A percentile compares a stretch with the other conserved stretches of the same genome.
phyloP scores from a whole-genome alignment of 2,329 filamentous ascomycete genomes.

The Thermothelomyces thermophilus region DNA sequence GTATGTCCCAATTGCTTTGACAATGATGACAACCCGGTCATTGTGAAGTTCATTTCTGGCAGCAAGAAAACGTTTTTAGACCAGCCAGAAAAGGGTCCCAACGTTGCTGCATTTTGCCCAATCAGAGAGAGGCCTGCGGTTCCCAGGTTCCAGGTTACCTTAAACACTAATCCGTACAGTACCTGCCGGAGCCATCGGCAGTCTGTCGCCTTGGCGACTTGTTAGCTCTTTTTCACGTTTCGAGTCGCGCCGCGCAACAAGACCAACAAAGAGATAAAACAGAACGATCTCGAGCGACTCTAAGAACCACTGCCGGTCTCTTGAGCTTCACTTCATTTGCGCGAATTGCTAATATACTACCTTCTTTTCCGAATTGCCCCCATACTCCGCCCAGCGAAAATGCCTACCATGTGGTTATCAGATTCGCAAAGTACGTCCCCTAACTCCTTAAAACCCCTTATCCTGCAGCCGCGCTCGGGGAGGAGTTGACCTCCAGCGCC shows the following conservation, averaged over 20 bases:
- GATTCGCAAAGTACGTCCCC: conserved; percentile 76
- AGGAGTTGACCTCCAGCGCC: neutral
- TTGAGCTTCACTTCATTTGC: neutral
- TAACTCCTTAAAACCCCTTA: neutral
- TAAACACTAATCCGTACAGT: no score
- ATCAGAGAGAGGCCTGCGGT: neutral
- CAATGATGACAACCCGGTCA: no score
- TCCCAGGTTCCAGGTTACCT: neutral
- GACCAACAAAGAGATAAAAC: neutral
- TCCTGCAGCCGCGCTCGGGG: neutral
- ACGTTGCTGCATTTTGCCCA: neutral
- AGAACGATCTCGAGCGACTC: neutral
- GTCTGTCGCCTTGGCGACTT: conserved; percentile 3
- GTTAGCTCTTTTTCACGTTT: conserved; percentile 5
- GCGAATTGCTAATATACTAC: neutral
- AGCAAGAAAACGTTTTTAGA: no score
- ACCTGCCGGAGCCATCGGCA: conserved; percentile 9
- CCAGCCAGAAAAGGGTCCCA: no score
- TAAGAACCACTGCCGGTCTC: neutral
- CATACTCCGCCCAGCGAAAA: conserved; percentile 33
- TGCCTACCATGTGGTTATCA: conserved; percentile 93
- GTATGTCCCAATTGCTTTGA: neutral
- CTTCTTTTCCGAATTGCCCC: no score
- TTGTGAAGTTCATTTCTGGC: no score
- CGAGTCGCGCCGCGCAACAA: conserved; percentile 7